A percentile compares a stretch with the other conserved stretches of the same genome.
Conservation (phyloP, 2,329 filamentous ascomycete species). For the Claviceps quebecensis region DNA sequence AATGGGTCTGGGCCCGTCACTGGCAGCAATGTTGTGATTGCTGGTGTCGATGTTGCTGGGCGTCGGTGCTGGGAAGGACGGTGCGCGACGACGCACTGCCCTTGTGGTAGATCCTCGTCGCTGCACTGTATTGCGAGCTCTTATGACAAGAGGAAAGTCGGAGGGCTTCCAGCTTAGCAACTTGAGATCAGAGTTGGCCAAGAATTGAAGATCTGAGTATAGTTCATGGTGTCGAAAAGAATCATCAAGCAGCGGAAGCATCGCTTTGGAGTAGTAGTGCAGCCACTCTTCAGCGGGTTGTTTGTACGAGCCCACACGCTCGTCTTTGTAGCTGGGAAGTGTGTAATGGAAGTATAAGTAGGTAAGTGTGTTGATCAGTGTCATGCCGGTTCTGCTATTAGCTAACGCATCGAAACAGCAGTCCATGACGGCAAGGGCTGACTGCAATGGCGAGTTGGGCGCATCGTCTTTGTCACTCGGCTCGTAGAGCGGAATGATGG, state of each 20-base stretch:
- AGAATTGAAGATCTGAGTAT: conserved; percentile 20
- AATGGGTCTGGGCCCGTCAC: conserved; percentile 12
- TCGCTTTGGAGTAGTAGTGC: conserved; percentile 28
- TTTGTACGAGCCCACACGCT: conserved; percentile 21
- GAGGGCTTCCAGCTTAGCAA: conserved; percentile 15
- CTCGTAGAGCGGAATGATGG: conserved; percentile 1
- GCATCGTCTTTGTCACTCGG: neutral
- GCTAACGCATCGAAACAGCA: conserved; percentile 7
- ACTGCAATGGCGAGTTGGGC: conserved; percentile 12
- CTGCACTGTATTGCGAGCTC: conserved; percentile 11
- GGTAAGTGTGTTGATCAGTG: conserved; percentile 11
- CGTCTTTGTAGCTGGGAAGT: conserved; percentile 16
- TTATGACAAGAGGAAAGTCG: conserved; percentile 16
- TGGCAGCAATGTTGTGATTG: conserved; percentile 11
- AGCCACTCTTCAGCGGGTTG: conserved; percentile 28
- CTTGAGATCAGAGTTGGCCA: conserved; percentile 14
- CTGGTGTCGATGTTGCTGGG: neutral
- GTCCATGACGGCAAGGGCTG: conserved; percentile 16
- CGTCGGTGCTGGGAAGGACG: neutral
- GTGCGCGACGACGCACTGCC: neutral
- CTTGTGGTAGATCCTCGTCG: neutral
- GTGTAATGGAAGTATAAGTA: conserved; percentile 20
- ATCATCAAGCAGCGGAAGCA: conserved; percentile 22
- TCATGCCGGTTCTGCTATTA: conserved; percentile 13
- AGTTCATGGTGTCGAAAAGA: conserved; percentile 21